phyloP scores from a whole-genome alignment of 2,329 filamentous ascomycete species.

The Colletotrichum sublineola region DNA sequence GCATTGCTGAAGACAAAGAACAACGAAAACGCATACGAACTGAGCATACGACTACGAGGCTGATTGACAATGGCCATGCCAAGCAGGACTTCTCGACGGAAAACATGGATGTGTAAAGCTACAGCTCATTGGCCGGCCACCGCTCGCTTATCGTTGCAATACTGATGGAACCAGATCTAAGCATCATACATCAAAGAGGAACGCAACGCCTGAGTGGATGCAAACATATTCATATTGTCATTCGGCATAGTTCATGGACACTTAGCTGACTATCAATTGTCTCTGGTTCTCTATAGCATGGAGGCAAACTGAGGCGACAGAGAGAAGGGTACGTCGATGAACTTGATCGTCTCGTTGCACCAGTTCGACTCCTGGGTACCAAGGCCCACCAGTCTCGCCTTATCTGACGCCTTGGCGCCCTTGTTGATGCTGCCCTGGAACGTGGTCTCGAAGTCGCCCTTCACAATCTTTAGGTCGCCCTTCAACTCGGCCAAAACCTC shows the following conservation, averaged over 20 bases:
- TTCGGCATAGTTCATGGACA: conserved; percentile 24
- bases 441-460: conserved; percentile 48
- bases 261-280: background rate
- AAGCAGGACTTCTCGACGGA: background rate
- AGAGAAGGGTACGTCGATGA: conserved; percentile 45
- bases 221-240: conserved; percentile 22
- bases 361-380: conserved; percentile 47
- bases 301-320: conserved; percentile 36
- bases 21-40: background rate
- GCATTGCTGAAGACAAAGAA: background rate
- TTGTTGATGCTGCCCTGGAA: conserved; percentile 45
- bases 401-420: conserved; percentile 42
- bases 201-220: background rate
- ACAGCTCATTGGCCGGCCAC: conserved; percentile 1
- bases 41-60: background rate
- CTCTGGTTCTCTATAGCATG: conserved; percentile 16
- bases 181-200: conserved; percentile 18
- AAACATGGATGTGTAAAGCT: background rate
- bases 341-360: conserved; percentile 48
- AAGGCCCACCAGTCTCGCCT: conserved; percentile 46
- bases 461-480: conserved; percentile 48
- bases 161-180: background rate
- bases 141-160: conserved; percentile 8
- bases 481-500: conserved; percentile 47
- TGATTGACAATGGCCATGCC: background rate